Evolutionary conservation across 345 rosid genomes (phyloP), one percentile per base, ranked within the genome.

Genomic region (Streptanthus diversifolius): DNA sequence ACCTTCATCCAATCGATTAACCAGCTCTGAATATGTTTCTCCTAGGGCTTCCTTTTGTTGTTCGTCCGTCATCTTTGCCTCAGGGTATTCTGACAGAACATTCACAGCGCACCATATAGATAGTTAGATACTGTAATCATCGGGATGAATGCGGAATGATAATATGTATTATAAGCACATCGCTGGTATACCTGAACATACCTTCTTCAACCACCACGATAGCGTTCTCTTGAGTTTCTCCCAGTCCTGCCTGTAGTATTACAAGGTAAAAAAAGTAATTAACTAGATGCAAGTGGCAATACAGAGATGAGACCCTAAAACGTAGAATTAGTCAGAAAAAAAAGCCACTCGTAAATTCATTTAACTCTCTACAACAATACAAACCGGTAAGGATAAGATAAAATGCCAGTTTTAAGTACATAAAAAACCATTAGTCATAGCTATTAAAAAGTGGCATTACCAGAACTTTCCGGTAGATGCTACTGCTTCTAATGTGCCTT

Each of bases 141-240:
- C 51, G 53, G 13, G 76, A 52, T 6, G 35, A 21, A 36, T 11
- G 51, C 4, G 15, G 19, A 60, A 58, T 59, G 52, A 48, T 41
- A 17, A 17, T n/a, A 72, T 24, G 18, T 43, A 43, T 70, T 51
- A 25, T 51, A 62, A 45, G 39, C 30, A 72, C 71, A 48, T 76
- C 21, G 62, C 69, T 54, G 73, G 82, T 93, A 73, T 88, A 85
- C 95, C 89, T 84, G 89, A 79, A 86, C 90, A 73, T 90, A 95
- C 99, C 99, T 89, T 93, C 92, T 91, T 95, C 89, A 95, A 80
- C 83, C 86, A 83, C 81, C 75, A 91, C 56, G 92, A 95, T 36
- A 95, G 79, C 80, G 80, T 70, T 79, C 75, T 80, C 86, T 87
- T 91, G 84, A 95, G 77, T 71, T 87, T 84, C 53, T 81, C 90